These are phyloP conservation scores for Hirschfeldia incana DNA, from an alignment of 345 rosid genomes.

Conservation along the genomic window DNA sequence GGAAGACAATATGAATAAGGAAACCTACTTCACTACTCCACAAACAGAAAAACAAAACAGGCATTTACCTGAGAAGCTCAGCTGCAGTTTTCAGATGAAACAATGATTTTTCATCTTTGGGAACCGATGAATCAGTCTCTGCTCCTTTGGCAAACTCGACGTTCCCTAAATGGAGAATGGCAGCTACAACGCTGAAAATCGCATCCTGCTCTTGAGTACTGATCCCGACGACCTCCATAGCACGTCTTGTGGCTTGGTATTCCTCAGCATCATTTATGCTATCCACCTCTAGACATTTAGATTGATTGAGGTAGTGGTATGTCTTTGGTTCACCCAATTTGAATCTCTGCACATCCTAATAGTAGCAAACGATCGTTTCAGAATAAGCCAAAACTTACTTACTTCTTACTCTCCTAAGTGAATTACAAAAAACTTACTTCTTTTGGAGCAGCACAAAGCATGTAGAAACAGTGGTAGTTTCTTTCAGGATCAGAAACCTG, in stretches of 20 bases:
- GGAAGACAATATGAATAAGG: slow-evolving; percentile 15
- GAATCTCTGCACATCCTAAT: slow-evolving; percentile 71
- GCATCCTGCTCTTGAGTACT: slow-evolving; percentile 71
- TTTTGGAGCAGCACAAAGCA: slow-evolving; percentile 96
- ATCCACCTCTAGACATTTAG: slow-evolving; percentile 82
- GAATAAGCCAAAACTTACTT: slow-evolving; percentile 2
- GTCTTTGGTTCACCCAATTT: slow-evolving; percentile 76
- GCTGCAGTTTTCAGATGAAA: slow-evolving; percentile 89
- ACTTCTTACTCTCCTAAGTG: not conserved
- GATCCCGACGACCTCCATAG: slow-evolving; percentile 96
- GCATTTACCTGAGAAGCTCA: slow-evolving; percentile 75
- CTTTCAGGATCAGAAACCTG: slow-evolving; percentile 99
- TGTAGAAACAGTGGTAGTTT: slow-evolving; percentile 99
- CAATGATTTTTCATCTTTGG: slow-evolving; percentile 85
- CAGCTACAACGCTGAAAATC: slow-evolving; percentile 86
- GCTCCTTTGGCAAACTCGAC: slow-evolving; percentile 82
- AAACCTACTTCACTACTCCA: slow-evolving; percentile 2
- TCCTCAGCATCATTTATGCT: slow-evolving; percentile 89
- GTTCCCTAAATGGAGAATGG: slow-evolving; percentile 95
- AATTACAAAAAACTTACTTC: slow-evolving; percentile 59
- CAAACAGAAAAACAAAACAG: not conserved
- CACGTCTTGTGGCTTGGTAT: slow-evolving; percentile 77
- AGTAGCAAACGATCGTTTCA: slow-evolving; percentile 1
- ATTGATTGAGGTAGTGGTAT: slow-evolving; percentile 92
- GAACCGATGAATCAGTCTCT: slow-evolving; percentile 83